These are phyloP conservation scores for Corymbia citriodora DNA, from an alignment of 441 rosid genomes.

Conservation along the genomic window DNA sequence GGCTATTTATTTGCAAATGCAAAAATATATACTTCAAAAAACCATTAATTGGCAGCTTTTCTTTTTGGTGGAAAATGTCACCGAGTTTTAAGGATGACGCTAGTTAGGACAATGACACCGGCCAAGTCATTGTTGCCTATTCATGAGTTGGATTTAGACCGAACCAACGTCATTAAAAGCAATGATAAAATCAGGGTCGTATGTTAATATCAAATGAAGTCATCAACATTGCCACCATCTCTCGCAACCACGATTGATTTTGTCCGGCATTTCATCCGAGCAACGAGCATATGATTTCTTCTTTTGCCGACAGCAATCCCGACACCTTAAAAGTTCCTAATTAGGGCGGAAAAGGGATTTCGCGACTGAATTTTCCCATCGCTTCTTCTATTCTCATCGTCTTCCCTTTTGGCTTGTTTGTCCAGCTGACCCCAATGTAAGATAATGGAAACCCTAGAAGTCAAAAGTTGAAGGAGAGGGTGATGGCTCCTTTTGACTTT, in stretches of 20 bases:
- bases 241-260: background rate
- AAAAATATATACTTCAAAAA: too few relatives aligned
- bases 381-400: background rate
- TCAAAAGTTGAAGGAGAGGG: background rate
- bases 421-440: background rate
- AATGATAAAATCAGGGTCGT: background rate
- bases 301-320: background rate
- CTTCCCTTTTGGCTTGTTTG: background rate
- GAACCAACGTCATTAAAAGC: background rate
- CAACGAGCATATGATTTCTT: background rate
- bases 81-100: accelerated
- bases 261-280: background rate
- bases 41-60: background rate
- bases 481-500: background rate
- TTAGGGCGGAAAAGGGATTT: background rate
- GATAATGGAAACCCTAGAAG: background rate
- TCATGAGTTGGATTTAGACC: background rate
- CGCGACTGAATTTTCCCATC: background rate
- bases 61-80: background rate
- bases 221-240: accelerated
- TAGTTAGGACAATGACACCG: background rate
- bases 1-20: background rate
- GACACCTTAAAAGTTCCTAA: background rate
- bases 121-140: background rate
- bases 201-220: background rate